Conservation (phyloP, 2,329 filamentous ascomycete genomes). For the Ophiostoma australiae region DNA sequence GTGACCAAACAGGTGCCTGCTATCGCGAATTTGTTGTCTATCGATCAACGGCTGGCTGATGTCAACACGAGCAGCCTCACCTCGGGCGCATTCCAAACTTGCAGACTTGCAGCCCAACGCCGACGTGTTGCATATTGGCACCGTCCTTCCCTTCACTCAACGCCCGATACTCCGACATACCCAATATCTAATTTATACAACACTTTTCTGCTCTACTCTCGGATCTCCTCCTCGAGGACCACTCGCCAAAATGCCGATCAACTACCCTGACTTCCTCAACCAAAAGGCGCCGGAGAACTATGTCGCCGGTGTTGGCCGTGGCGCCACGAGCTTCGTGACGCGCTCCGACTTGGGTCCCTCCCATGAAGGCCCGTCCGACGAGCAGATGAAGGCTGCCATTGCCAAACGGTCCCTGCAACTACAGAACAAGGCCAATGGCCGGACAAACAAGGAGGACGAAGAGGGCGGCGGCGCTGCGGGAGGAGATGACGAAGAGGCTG, state of each 20-base stretch:
- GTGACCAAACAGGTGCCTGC: constrained; percentile 17
- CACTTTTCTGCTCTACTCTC: not conserved
- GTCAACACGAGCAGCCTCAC: not conserved
- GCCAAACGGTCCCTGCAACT: constrained; percentile 87
- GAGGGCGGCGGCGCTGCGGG: constrained; percentile 37
- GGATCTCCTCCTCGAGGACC: not conserved
- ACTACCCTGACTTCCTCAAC: constrained; percentile 69
- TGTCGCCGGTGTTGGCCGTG: constrained; percentile 93
- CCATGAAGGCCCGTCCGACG: constrained; percentile 89
- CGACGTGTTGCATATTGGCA: not conserved
- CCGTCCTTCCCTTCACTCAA: not conserved
- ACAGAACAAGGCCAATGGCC: constrained; percentile 44
- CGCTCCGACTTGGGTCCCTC: constrained; percentile 94
- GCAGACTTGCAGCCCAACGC: not conserved
- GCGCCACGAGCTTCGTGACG: constrained; percentile 96
- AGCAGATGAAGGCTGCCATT: constrained; percentile 96
- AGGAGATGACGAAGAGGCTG: constrained; percentile 64
- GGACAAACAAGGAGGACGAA: constrained; percentile 57
- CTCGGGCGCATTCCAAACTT: not conserved
- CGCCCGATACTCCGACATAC: not conserved
- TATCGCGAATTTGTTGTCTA: constrained; percentile 17
- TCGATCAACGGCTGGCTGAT: not conserved
- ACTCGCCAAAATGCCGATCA: constrained; percentile 41
- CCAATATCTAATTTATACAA: not conserved
- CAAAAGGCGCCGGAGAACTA: constrained; percentile 83